Conservation (phyloP, 345 rosid genomes). For the Trapa bicornis region DNA sequence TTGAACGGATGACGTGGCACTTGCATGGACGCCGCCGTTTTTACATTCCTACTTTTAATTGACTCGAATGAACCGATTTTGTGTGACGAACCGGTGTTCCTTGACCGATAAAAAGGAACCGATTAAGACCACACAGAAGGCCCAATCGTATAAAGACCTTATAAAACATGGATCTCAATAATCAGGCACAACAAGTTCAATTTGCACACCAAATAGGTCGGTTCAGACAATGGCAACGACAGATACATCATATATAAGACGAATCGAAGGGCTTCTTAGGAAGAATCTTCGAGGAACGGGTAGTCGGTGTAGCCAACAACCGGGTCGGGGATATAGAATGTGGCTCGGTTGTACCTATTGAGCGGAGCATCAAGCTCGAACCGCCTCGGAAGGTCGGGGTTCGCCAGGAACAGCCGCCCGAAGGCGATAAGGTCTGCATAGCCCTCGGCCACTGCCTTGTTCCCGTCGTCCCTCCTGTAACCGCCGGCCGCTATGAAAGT, state of each 20-base stretch:
- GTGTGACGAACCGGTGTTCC: no score
- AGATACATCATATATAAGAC: neutral
- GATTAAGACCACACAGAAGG: no score
- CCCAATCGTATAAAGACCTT: no score
- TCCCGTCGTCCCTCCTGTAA: constrained; percentile 11
- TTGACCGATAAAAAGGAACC: no score
- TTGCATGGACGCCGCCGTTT: neutral
- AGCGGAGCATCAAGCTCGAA: constrained; percentile 12
- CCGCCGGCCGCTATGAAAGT: constrained; percentile 13
- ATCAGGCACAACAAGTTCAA: no score
- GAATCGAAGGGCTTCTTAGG: neutral
- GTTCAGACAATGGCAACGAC: neutral
- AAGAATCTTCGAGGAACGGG: constrained; percentile 12
- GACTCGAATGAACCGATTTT: no score
- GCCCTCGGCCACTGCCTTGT: constrained; percentile 6
- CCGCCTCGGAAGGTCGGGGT: constrained; percentile 16
- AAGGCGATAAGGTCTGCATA: constrained; percentile 11
- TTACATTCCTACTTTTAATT: neutral
- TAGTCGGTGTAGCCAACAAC: constrained; percentile 15
- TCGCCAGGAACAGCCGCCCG: constrained; percentile 13
- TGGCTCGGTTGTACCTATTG: constrained; percentile 9
- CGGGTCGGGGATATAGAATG: constrained; percentile 13
- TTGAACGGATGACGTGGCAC: constrained; percentile 25
- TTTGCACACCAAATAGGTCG: neutral
- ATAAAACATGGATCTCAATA: no score